Evolutionary conservation across 352 stramenopile genomes (phyloP), one percentile per base, ranked within the genome.

Genomic region (Albugo laibachii): DNA sequence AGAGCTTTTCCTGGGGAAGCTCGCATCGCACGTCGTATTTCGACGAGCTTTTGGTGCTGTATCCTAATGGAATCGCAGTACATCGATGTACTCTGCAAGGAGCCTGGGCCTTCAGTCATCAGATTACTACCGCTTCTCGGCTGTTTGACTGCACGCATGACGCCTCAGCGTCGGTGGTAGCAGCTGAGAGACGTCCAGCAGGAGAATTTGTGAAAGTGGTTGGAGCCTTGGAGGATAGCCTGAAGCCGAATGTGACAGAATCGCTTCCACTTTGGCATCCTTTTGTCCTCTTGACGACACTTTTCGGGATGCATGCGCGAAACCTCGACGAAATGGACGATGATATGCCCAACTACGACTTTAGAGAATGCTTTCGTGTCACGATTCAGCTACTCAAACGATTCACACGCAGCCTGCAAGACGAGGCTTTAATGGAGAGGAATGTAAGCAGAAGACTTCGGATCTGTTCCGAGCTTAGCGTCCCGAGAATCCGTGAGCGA

Each of bases 21-120:
- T 66, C 69, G 13, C 77, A 91, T 47, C 74, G 86, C 11, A 75
- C 87, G 48, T 91, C 87, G 61, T 83, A 86, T 45, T 57, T 91
- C 8, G 77, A 91, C 21, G 60, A 74, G 12, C 58, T 91, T 2
- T 74, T 69, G 4, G 70, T 91, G 24, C 63, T 79, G 44, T 91
- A 83, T 45, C 55, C 66, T 16, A 74, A 64, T 0, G 59, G 56
- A 11, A 71, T 78, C 11, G 72, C 84, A 24, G 73, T 91, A 44
- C 87, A 86, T 49, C 69, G 83, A 54, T 87, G 86, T 47, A 71
- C 83, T 45, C 78, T 70, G 50, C 66, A 62, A 24, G 19, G 48
- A 10, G 68, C 80, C 49, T 41, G 53, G 2, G 64, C 81, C 42
- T 58, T 87, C 13, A 71, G 72, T 11, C 64, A 79, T 45, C 71